Percentiles rank a stretch among this genome's conserved stretches.
phyloP scores from a whole-genome alignment of 2,329 filamentous ascomycete genomes.

The Trichothecium roseum region DNA sequence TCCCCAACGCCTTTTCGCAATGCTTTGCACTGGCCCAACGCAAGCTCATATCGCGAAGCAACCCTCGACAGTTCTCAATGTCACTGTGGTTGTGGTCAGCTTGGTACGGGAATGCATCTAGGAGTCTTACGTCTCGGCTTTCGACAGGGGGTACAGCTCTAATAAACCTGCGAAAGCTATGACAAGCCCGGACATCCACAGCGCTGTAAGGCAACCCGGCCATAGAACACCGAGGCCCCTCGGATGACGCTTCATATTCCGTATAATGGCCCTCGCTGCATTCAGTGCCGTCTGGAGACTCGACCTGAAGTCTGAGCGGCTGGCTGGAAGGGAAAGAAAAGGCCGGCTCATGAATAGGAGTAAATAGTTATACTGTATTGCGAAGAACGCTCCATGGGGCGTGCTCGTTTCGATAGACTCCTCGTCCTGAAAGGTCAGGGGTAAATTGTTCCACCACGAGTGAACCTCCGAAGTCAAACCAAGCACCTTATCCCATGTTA shows the following conservation, averaged over 20 bases:
- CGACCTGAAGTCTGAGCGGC: conserved; percentile 16
- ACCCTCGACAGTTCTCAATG: not conserved
- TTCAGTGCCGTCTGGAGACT: conserved; percentile 18
- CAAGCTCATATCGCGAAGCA: not conserved
- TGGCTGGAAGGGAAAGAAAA: conserved; percentile 19
- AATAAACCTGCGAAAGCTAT: conserved; percentile 22
- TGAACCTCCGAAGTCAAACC: conserved; percentile 11
- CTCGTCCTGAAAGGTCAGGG: conserved; percentile 9
- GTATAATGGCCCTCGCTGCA: conserved; percentile 17
- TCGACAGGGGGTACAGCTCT: conserved; percentile 13
- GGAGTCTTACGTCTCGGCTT: conserved; percentile 7
- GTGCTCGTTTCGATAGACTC: not conserved
- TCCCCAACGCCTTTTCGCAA: not conserved
- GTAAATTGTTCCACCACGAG: conserved; percentile 16
- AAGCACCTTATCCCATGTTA: conserved; percentile 10
- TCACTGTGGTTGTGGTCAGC: not conserved
- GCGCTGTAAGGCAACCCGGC: conserved; percentile 22
- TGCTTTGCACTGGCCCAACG: not conserved
- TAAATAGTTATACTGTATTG: conserved; percentile 19
- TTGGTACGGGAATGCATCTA: not conserved
- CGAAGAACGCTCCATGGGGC: conserved; percentile 13
- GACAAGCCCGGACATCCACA: conserved; percentile 26
- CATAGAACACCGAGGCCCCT: conserved; percentile 15
- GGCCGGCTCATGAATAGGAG: conserved; percentile 22
- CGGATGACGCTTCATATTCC: conserved; percentile 9